Percentiles rank a stretch among this genome's conserved stretches.
Conservation (phyloP, 345 rosid species). For the Psidium friedrichsthalianum region DNA sequence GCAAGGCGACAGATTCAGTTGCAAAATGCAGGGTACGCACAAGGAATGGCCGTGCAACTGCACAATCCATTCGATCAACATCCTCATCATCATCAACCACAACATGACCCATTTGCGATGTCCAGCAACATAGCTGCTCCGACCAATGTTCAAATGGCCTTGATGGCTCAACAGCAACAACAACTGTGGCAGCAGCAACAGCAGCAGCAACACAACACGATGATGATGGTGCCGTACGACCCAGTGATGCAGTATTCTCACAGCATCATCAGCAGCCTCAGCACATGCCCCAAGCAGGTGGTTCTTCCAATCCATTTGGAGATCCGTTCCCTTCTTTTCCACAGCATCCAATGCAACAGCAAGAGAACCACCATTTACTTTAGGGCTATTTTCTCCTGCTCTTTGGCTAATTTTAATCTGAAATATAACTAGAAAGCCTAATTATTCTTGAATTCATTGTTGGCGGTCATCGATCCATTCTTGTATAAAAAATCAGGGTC, state of each 20-base stretch:
- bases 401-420: not conserved
- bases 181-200: conserved; percentile 30
- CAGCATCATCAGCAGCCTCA: conserved; percentile 11
- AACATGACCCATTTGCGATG: conserved; percentile 58
- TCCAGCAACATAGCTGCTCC: conserved; percentile 69
- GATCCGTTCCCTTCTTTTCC: conserved; percentile 5
- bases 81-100: conserved; percentile 3
- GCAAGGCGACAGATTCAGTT: conserved; percentile 70
- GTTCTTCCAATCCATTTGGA: conserved; percentile 62
- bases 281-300: conserved; percentile 4
- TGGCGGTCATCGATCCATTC: not conserved
- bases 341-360: not conserved
- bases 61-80: conserved; percentile 55
- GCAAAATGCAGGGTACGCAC: conserved; percentile 71
- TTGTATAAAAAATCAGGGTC: not conserved
- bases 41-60: conserved; percentile 9
- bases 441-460: not conserved
- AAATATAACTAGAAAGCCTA: not conserved
- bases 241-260: conserved; percentile 1
- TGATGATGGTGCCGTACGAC: conserved; percentile 16
- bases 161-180: conserved; percentile 55
- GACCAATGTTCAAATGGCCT: conserved; percentile 73
- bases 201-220: conserved; percentile 20
- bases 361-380: not conserved
- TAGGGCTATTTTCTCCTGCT: not conserved